Percentiles rank a stretch among this genome's conserved stretches.
These are phyloP conservation scores for Myriosclerotinia curreyana DNA, from an alignment of 2,329 filamentous ascomycete genomes.

Conservation along the genomic window DNA sequence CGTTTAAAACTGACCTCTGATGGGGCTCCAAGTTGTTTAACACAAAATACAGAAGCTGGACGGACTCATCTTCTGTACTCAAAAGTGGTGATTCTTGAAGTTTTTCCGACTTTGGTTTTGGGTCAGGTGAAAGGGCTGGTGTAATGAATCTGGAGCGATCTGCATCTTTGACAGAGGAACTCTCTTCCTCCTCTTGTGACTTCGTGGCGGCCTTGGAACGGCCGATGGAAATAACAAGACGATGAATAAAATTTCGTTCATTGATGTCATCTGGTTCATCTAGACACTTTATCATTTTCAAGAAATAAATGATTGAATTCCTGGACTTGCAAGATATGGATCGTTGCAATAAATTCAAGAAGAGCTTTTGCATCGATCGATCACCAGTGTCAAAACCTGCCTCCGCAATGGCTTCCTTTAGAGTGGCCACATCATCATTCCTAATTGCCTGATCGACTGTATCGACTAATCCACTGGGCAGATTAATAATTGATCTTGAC, in stretches of 20 bases:
- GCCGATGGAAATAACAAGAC: constrained; percentile 87
- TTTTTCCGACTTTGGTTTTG: constrained; percentile 59
- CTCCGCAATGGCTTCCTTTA: constrained; percentile 57
- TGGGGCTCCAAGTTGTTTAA: constrained; percentile 65
- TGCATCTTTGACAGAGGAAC: constrained; percentile 45
- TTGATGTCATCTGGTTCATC: constrained; percentile 92
- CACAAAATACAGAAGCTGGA: constrained; percentile 61
- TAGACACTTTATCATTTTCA: constrained; percentile 66
- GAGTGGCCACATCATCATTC: constrained; percentile 57
- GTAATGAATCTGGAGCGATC: constrained; percentile 65
- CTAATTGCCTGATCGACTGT: constrained; percentile 69
- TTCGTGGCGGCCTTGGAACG: constrained; percentile 58
- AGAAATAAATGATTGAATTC: constrained; percentile 66
- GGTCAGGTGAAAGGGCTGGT: constrained; percentile 66
- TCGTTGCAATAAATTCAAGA: constrained; percentile 77
- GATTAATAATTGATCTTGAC: constrained; percentile 69
- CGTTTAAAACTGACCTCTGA: constrained; percentile 66
- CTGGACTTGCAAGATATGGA: constrained; percentile 69
- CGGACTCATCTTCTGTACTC: constrained; percentile 68
- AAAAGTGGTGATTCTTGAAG: constrained; percentile 66
- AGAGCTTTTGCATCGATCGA: constrained; percentile 58
- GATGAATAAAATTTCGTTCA: constrained; percentile 87
- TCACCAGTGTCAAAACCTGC: constrained; percentile 54
- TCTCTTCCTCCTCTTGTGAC: constrained; percentile 30
- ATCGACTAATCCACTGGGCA: constrained; percentile 68